Evolutionary conservation across 345 rosid genomes (phyloP), one percentile per base, ranked within the genome.

Genomic region (Citrus mangshanensis): DNA sequence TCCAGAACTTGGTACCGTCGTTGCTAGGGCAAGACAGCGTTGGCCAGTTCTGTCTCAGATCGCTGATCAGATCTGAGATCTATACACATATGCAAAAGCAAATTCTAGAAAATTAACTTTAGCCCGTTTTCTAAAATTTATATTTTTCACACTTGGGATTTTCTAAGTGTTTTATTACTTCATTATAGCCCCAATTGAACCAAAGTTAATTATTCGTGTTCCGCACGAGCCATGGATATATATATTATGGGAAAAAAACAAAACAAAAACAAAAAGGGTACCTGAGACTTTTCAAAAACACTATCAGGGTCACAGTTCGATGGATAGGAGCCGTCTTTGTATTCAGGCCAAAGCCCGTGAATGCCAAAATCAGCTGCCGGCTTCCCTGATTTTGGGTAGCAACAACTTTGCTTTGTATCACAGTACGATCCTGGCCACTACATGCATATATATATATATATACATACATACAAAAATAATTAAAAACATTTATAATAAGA

Each of bases 401-500:
- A 95, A 66, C 98, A 95, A 32, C 83, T 75, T 3, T 80, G 88
- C 60, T 78, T 80, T 27, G 95, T 84, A 80, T 93, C 95, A 63
- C 97, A 93, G 75, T 92, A 93, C 0, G 98, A 84, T 68, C 98
- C 98, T 9, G 98, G 98, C 98, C 98, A 93, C 98, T 95, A 76
- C 72, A 80, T 13, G 51, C 51, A 46, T 3, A 12, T 0, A 40
- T 0, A 9, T 0, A 38, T 0, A 9, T 1, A 2, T 0, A 40
- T 0, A 40, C 4, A 9, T 0, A 40, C 13, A 40, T 0, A 12
- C 49, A 12, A 46, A 12, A 46, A 3, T 0, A 46, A 46, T 46
- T 46, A 46, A 46, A 46, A 46, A 13, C 51, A 3, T 46, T 1
- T 46, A 46, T 10, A 21, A 27, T 27, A 34, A 59, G 1, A 34